Percentiles rank a stretch among this genome's conserved stretches.
Evolutionary conservation across 192 early-diverging fungal genomes (phyloP).

Genomic region (Coemansia sp.): DNA sequence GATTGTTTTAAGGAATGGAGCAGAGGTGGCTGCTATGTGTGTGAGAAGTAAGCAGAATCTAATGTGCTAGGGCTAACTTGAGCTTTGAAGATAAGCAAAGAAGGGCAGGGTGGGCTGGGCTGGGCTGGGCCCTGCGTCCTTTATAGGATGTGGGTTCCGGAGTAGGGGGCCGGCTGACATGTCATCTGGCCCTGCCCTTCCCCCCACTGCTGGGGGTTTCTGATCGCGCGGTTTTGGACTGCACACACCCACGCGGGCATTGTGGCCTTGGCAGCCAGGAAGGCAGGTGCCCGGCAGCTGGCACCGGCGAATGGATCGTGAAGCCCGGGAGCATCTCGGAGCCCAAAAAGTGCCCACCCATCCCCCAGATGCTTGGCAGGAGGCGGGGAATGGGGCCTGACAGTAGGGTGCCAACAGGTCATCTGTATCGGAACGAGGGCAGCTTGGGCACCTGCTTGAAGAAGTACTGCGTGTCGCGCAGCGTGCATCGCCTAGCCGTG

Average conservation of each 20-base stretch:
- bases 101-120: neutral
- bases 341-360: neutral
- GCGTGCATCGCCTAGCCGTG: conserved; percentile 54
- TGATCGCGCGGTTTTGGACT: conserved; percentile 7
- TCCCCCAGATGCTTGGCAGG: neutral
- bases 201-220: neutral
- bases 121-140: neutral
- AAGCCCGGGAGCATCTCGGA: neutral
- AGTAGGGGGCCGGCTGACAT: neutral
- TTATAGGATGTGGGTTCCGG: neutral
- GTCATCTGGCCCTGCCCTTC: neutral
- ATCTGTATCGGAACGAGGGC: conserved; percentile 51
- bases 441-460: conserved; percentile 58
- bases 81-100: conserved; percentile 7
- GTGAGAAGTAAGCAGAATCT: neutral
- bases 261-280: neutral
- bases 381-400: neutral
- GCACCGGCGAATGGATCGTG: neutral
- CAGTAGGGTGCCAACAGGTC: neutral
- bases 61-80: neutral
- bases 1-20: neutral
- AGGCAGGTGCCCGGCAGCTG: neutral
- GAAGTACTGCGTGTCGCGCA: conserved; percentile 58
- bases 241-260: neutral
- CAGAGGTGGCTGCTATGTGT: neutral